These are phyloP conservation scores for Acarospora socialis DNA, from an alignment of 2,329 filamentous ascomycete genomes.

Conservation along the genomic window DNA sequence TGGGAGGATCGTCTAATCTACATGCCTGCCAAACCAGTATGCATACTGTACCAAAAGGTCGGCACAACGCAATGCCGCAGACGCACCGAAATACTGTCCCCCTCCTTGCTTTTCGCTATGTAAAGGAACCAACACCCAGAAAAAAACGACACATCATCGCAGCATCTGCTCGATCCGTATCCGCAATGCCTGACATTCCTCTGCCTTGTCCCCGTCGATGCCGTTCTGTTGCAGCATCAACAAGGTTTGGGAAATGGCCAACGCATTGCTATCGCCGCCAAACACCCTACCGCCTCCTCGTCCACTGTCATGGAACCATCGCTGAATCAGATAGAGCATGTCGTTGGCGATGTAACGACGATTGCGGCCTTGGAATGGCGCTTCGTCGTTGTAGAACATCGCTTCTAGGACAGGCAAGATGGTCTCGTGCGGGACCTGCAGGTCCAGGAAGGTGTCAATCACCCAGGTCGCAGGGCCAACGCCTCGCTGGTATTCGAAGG, in stretches of 20 bases:
- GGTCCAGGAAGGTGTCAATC: conserved; percentile 49
- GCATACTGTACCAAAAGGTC: no score
- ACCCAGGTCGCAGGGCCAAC: conserved; percentile 42
- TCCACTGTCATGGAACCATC: conserved; percentile 46
- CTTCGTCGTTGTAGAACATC: conserved; percentile 53
- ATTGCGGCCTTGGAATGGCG: conserved; percentile 46
- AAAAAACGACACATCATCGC: conserved; percentile 17
- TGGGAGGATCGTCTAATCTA: no score
- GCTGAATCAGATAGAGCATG: conserved; percentile 44
- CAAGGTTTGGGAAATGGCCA: conserved; percentile 25
- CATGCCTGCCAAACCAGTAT: no score
- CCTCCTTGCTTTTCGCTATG: no score
- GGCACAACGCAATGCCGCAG: no score
- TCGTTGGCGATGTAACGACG: conserved; percentile 45
- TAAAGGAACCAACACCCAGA: no score
- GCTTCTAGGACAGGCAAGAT: conserved; percentile 48
- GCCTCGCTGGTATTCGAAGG: conserved; percentile 34
- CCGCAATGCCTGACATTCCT: conserved; percentile 27
- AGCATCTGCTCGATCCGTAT: conserved; percentile 27
- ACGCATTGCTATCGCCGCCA: conserved; percentile 45
- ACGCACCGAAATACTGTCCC: no score
- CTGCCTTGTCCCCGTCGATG: conserved; percentile 25
- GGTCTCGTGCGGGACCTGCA: conserved; percentile 47
- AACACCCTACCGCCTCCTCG: conserved; percentile 41
- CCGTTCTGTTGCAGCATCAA: conserved; percentile 30